Evolutionary conservation across 2,329 filamentous ascomycete genomes (phyloP).

Genomic region (Fusarium sp.): DNA sequence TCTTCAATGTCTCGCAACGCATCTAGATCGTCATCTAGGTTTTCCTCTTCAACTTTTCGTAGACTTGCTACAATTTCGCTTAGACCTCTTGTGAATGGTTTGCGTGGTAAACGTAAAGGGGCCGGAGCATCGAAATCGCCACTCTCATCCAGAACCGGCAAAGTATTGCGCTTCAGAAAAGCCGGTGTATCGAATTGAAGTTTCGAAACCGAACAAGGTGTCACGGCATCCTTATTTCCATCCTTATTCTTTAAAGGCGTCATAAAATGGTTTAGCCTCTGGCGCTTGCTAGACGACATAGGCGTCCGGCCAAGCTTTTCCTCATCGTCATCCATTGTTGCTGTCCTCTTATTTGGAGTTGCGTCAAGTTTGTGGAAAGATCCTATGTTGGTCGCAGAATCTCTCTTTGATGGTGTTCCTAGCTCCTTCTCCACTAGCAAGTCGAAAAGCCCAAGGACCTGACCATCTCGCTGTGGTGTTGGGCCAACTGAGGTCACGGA

Average conservation of each 20-base stretch:
- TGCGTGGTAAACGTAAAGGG: conserved; percentile 65
- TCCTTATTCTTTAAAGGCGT: conserved; percentile 69
- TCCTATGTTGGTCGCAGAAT: conserved; percentile 39
- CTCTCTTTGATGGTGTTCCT: conserved; percentile 61
- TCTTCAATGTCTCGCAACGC: conserved; percentile 77
- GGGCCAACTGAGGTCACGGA: conserved; percentile 75
- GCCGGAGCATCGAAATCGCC: conserved; percentile 60
- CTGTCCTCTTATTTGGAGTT: conserved; percentile 61
- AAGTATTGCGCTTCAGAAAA: conserved; percentile 66
- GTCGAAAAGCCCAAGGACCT: conserved; percentile 82
- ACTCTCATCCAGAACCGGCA: conserved; percentile 68
- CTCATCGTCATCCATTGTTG: conserved; percentile 45
- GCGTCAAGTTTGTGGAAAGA: conserved; percentile 43
- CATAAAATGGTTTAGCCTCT: conserved; percentile 70
- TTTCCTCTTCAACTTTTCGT: conserved; percentile 75
- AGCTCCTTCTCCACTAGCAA: conserved; percentile 65
- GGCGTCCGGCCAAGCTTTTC: conserved; percentile 60
- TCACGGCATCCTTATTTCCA: conserved; percentile 54
- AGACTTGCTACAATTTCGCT: conserved; percentile 80
- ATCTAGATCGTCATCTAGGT: conserved; percentile 78
- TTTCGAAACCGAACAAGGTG: conserved; percentile 64
- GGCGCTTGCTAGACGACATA: conserved; percentile 68
- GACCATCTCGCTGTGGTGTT: conserved; percentile 82
- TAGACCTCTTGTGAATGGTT: conserved; percentile 74
- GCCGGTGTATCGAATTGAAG: conserved; percentile 75